A percentile compares a stretch with the other conserved stretches of the same genome.
Evolutionary conservation across 495 filamentous ascomycete species (phyloP).

Genomic region (Trichoderma asperelloides): DNA sequence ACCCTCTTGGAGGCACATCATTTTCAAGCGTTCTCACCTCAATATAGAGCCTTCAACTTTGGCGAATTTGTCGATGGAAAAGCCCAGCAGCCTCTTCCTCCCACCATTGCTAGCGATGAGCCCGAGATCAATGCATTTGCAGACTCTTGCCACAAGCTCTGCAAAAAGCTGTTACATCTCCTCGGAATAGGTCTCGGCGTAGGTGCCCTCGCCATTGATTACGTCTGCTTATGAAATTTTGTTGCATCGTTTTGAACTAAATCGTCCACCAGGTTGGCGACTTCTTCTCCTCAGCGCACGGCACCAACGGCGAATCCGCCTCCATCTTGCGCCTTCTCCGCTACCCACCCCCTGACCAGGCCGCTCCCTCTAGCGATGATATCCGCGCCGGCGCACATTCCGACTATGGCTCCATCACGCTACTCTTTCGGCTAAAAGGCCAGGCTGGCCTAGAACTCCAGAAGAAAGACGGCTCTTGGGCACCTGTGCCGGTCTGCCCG

Average conservation of each 20-base stretch:
- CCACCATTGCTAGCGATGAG: slow-evolving; percentile 50
- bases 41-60: slow-evolving; percentile 81
- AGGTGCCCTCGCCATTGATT: background rate
- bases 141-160: slow-evolving; percentile 61
- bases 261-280: slow-evolving; percentile 30
- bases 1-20: background rate
- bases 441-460: slow-evolving; percentile 85
- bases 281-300: slow-evolving; percentile 73
- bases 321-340: slow-evolving; percentile 77
- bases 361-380: slow-evolving; percentile 48
- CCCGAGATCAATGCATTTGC: slow-evolving; percentile 55
- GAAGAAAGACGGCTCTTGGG: slow-evolving; percentile 47
- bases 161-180: slow-evolving; percentile 59
- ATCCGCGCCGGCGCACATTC: slow-evolving; percentile 85
- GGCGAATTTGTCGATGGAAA: slow-evolving; percentile 64
- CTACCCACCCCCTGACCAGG: slow-evolving; percentile 60
- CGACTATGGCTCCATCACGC: slow-evolving; percentile 82
- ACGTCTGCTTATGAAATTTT: slow-evolving; percentile 3
- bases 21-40: background rate
- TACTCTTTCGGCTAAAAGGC: slow-evolving; percentile 75
- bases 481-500: slow-evolving; percentile 52
- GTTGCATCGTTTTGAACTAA: background rate
- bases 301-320: slow-evolving; percentile 51
- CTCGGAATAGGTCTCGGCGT: slow-evolving; percentile 69
- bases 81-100: slow-evolving; percentile 73